These are phyloP conservation scores for Mortierella sp. DNA, from an alignment of 371 early-diverging fungal genomes.

Conservation along the genomic window DNA sequence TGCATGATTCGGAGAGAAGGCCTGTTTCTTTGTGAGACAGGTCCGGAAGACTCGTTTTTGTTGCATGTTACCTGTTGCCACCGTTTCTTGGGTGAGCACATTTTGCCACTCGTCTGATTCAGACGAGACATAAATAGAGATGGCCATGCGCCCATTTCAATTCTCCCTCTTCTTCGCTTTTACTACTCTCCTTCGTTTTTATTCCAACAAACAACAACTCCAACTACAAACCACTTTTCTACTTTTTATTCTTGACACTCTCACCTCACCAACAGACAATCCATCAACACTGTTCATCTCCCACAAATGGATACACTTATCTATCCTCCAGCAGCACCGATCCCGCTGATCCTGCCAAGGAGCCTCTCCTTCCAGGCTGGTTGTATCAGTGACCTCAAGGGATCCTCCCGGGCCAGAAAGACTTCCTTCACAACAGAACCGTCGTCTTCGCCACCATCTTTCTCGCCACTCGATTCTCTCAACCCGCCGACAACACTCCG, in stretches of 20 bases:
- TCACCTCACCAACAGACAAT: not conserved
- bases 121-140: not conserved
- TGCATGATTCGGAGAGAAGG: no score
- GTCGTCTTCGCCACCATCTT: not conserved
- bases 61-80: not conserved
- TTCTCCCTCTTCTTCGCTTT: not conserved
- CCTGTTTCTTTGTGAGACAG: no score
- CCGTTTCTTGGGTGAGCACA: not conserved
- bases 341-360: conserved; percentile 43
- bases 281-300: not conserved
- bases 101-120: not conserved
- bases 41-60: no score
- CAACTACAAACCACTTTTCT: no score
- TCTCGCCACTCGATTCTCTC: not conserved
- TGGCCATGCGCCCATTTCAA: not conserved
- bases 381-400: not conserved
- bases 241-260: not conserved
- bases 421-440: not conserved
- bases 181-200: not conserved
- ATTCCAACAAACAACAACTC: no score
- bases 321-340: conserved; percentile 30
- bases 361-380: conserved; percentile 35
- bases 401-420: not conserved
- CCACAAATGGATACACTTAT: conserved; percentile 33
- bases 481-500: not conserved